phyloP scores from a whole-genome alignment of 2,329 filamentous ascomycete species.

The Drechslera avenae region DNA sequence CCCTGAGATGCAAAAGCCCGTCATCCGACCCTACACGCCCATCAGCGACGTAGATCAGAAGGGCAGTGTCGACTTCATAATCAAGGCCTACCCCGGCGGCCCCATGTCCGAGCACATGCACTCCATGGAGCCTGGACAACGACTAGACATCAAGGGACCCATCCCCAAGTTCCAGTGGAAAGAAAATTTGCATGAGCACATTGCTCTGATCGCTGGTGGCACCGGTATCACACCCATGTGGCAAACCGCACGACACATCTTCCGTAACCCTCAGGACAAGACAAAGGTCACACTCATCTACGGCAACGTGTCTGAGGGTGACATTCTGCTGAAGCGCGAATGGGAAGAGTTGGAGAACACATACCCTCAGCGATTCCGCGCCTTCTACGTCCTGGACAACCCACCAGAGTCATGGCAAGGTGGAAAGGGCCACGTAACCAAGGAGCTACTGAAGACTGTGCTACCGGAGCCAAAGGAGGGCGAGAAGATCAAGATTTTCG shows the following conservation, averaged over 20 bases:
- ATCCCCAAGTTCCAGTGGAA: conserved; percentile 92
- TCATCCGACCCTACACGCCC: conserved; percentile 91
- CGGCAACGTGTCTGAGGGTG: conserved; percentile 85
- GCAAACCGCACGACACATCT: conserved; percentile 88
- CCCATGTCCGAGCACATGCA: conserved; percentile 92
- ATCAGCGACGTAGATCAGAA: conserved; percentile 80
- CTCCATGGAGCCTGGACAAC: conserved; percentile 78
- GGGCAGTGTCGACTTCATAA: conserved; percentile 84
- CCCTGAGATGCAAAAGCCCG: conserved; percentile 79
- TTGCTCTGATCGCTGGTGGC: conserved; percentile 86
- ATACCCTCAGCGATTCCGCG: conserved; percentile 91
- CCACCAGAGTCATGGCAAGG: conserved; percentile 78
- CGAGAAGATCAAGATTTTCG: conserved; percentile 93
- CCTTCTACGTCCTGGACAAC: conserved; percentile 91
- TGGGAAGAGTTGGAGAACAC: conserved; percentile 88
- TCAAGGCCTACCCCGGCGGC: conserved; percentile 90
- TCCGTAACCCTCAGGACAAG: conserved; percentile 95
- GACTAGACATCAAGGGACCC: conserved; percentile 90
- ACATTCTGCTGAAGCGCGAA: conserved; percentile 89
- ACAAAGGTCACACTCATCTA: conserved; percentile 97
- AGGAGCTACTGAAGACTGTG: conserved; percentile 93
- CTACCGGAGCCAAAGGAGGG: conserved; percentile 84
- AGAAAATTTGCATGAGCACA: conserved; percentile 89
- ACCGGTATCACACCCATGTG: conserved; percentile 99
- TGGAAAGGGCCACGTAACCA: conserved; percentile 79